Evolutionary conservation across 495 filamentous ascomycete genomes (phyloP).

Genomic region (Pseudotulostoma volvatum): DNA sequence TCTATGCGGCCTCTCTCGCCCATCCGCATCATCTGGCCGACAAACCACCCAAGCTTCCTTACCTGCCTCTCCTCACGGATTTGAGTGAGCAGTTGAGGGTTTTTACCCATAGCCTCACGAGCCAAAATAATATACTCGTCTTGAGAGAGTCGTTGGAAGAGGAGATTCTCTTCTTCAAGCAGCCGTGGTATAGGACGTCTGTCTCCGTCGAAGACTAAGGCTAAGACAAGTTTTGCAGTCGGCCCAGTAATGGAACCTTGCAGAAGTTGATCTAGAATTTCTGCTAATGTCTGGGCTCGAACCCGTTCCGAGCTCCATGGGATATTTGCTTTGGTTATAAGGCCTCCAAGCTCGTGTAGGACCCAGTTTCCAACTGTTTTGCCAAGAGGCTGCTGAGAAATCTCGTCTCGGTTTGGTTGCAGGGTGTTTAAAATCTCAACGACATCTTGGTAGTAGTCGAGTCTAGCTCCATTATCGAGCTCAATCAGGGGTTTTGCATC

Average conservation of each 20-base stretch:
- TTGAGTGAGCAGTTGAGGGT: slow-evolving; percentile 45
- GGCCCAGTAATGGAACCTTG: slow-evolving; percentile 54
- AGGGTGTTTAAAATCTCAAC: slow-evolving; percentile 36
- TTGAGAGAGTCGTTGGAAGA: slow-evolving; percentile 39
- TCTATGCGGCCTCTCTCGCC: slow-evolving; percentile 65
- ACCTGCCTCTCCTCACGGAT: slow-evolving; percentile 48
- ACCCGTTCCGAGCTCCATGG: slow-evolving; percentile 41
- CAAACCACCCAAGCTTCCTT: slow-evolving; percentile 71
- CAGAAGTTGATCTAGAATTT: slow-evolving; percentile 48
- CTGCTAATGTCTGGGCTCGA: slow-evolving; percentile 41
- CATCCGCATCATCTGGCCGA: slow-evolving; percentile 76
- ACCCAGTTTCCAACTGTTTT: slow-evolving; percentile 51
- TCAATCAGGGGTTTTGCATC: slow-evolving; percentile 71
- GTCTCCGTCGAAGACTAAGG: slow-evolving; percentile 39
- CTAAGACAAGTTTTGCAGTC: slow-evolving; percentile 59
- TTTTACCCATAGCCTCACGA: slow-evolving; percentile 26
- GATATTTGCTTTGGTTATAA: slow-evolving; percentile 38
- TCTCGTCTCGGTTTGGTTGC: slow-evolving; percentile 7
- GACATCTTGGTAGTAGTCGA: slow-evolving; percentile 71
- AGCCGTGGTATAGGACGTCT: slow-evolving; percentile 37
- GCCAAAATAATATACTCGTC: slow-evolving; percentile 32
- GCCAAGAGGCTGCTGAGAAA: slow-evolving; percentile 11
- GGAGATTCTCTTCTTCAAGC: slow-evolving; percentile 49
- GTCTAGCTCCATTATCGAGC: slow-evolving; percentile 61
- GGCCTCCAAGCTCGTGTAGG: slow-evolving; percentile 74